Percentiles rank a stretch among this genome's conserved stretches.
These are phyloP conservation scores for Ramaria rubella DNA, from an alignment of 768 basidiomycete species.

Conservation along the genomic window DNA sequence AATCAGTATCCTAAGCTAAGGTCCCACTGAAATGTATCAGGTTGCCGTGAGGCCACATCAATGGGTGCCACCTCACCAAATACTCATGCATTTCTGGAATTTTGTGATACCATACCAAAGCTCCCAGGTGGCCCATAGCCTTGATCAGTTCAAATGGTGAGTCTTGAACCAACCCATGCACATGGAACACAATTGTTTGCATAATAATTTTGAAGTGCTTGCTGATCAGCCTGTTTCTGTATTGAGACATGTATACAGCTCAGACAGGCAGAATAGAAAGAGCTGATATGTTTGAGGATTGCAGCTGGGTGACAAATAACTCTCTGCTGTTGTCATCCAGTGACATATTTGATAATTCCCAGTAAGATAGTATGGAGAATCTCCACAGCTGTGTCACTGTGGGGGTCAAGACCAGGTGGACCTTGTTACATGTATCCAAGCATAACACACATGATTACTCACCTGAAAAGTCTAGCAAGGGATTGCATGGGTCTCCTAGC, in stretches of 20 bases:
- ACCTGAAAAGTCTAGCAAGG: slow-evolving; percentile 3
- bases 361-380: slow-evolving; percentile 29
- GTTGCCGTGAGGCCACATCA: background rate
- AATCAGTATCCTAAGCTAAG: slow-evolving; percentile 19
- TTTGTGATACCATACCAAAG: slow-evolving; percentile 13
- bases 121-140: slow-evolving; percentile 14
- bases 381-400: slow-evolving; percentile 39
- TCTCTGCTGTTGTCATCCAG: slow-evolving; percentile 25
- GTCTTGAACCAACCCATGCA: slow-evolving; percentile 25
- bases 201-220: slow-evolving; percentile 35
- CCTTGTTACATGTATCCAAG: background rate
- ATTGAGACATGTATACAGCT: slow-evolving; percentile 38
- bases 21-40: slow-evolving; percentile 4
- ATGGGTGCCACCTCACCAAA: slow-evolving; percentile 2
- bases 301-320: slow-evolving; percentile 23
- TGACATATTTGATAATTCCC: slow-evolving; percentile 25
- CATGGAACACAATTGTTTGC: slow-evolving; percentile 33
- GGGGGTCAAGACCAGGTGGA: slow-evolving; percentile 33
- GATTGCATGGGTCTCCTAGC: background rate
- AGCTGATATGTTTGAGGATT: slow-evolving; percentile 21
- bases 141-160: slow-evolving; percentile 3
- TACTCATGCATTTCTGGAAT: slow-evolving; percentile 13
- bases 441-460: background rate
- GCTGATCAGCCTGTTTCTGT: slow-evolving; percentile 36
- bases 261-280: slow-evolving; percentile 28